Evolutionary conservation across 148 eudicot species (phyloP), one percentile per base, ranked within the genome.

Genomic region (Amaranthus palmeri): DNA sequence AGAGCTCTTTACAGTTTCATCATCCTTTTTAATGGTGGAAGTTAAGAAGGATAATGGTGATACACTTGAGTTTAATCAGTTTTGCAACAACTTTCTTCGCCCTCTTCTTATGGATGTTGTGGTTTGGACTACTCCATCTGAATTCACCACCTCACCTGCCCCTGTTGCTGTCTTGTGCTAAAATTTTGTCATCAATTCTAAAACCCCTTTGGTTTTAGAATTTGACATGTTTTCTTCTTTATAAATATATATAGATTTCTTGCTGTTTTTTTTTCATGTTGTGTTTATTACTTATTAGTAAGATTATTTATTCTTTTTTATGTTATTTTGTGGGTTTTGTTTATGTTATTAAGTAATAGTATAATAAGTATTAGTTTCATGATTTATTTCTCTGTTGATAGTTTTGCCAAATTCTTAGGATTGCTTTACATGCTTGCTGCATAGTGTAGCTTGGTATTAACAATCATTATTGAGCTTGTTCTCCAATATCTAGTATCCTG

Each of bases 41-140:
- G 86, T 90, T 70, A 90, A 76, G 82, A 87, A 84, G 57, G 83
- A 83, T 3, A 65, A 81, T 10, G 96, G 96, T 0, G 89, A 87
- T 54, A 79, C 92, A 0, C 59, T 83, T 11, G 96, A 90, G 85
- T 90, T 87, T 67, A 84, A 86, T 55, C 83, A 81, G 51, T 90
- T 90, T 79, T 90, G 92, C 75, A 76, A 68, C 68, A 80, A 84
- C 47, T 83, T 86, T 77, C 86, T 90, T 17, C 86, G 90, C 6
- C 96, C 96, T 40, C 90, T 90, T 13, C 83, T 90, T 10, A 77
- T 83, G 52, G 90, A 86, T 43, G 75, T 88, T 8, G 36, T 25
- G 36, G 76, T 83, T 2, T 88, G 92, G 92, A 82, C 85, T 47
- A 57, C 78, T n/a, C 72, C 66, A n/a, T 11, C 46, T 13, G 58